Evolutionary conservation across 2,329 filamentous ascomycete species (phyloP), one percentile per base, ranked within the genome.

Genomic region (Rutstroemia sp.): DNA sequence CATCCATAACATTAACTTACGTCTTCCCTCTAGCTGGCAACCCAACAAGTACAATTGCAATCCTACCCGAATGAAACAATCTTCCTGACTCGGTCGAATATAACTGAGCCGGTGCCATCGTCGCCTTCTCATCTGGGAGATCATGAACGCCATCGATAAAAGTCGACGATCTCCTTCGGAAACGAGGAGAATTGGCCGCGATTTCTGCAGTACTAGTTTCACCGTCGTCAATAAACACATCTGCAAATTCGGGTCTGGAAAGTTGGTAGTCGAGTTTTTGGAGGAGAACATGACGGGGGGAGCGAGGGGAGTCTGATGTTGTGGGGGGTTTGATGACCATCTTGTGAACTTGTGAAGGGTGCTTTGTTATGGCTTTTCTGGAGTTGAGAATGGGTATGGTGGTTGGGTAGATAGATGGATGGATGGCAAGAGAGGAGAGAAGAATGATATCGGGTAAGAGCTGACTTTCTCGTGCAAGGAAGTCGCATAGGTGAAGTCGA

Each of bases 91-190:
- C 95, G 53, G 94, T 99, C 72, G 91, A 96, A 76, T 99, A 99
- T 47, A 99, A 80, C 75, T 99, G 94, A 64, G 94, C 94, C 30
- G 94, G 94, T 5, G 94, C 94, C 81, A 95, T 83, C 57, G 63
- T 63, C 17, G 80, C 78, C 48, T 65, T 77, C 66, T 90, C 90
- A 69, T 92, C 87, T 8, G 89, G 84, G 54, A 95, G 79, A 76
- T 97, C 92, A 73, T 97, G 92, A 67, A 97, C 96, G 63, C 89
- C 92, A 78, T 97, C 94, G 67, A 96, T 92, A 71, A 95, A 96
- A 39, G 92, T 96, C 64, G 91, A 96, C 66, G 92, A 96, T 73
- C 90, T 89, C 67, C 94, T 87, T 62, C 92, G 86, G 71, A 95
- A 95, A 64, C 88, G 86, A 57, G 90, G 89, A 58, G 92, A 91